Evolutionary conservation across 177 flowering plant genomes (phyloP), one percentile per base, ranked within the genome.

Genomic region (Vitis hybrid): DNA sequence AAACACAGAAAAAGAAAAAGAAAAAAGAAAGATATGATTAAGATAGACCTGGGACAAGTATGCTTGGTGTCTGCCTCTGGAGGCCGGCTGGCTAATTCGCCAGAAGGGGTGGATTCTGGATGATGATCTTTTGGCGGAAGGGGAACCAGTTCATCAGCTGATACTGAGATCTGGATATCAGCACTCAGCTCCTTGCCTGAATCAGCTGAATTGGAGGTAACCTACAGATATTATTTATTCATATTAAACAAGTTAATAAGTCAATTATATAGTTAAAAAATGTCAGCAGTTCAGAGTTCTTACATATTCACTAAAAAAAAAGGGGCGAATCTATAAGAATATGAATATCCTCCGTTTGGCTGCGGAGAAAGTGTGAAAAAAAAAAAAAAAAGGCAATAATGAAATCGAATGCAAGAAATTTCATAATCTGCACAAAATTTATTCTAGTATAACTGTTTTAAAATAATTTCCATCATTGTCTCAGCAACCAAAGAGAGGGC

Each of bases 31-130:
- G n/a, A 26, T 19, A 10, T 9, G 6, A 10, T 13, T 19, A 26
- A 53, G 59, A 51, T 8, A 59, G 16, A 88, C 91, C 89, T 86
- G 65, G 86, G 79, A 51, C 83, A 74, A 26, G 50, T 16, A 22
- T 75, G 60, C 26, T 77, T 77, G 65, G 31, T 74, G 52, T 79
- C 85, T 3, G 73, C 57, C 0, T 73, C 83, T n/a, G 68, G 72
- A 18, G 67, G 59, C 31, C 60, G 59, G 60, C 77, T 56, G 19
- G 70, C 63, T 22, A 59, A 66, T 33, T 75, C 81, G 50, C 71
- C 82, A 33, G 72, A 14, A 26, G 72, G 29, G 15, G 70, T 74
- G 18, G 80, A 67, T 57, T 67, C 76, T 12, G 71, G 76, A 16
- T 79, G 76, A 16, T 79, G 72, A 59, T 82, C 84, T n/a, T 74